These are phyloP conservation scores for Diplogelasinospora grovesii DNA, from an alignment of 495 filamentous ascomycete genomes.

Conservation along the genomic window DNA sequence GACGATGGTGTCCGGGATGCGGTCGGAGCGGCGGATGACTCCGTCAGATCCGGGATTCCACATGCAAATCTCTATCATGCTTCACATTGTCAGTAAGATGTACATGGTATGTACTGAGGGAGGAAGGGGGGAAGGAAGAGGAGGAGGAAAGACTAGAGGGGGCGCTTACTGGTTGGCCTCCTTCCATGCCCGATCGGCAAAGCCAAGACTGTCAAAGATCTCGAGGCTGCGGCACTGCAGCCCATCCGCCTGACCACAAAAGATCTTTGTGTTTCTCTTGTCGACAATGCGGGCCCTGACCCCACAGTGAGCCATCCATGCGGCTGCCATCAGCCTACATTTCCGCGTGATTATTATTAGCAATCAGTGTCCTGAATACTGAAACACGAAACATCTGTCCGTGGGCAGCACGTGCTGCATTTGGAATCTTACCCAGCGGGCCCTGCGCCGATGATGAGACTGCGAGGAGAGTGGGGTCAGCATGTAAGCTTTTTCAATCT, in stretches of 20 bases:
- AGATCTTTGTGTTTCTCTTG: slow-evolving; percentile 39
- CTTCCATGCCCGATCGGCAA: slow-evolving; percentile 53
- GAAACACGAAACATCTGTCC: too few species aligned
- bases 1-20: slow-evolving; percentile 44
- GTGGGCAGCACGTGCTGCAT: too few species aligned
- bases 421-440: slow-evolving; percentile 49
- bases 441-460: slow-evolving; percentile 59
- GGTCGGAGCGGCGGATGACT: slow-evolving; percentile 45
- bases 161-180: slow-evolving; percentile 56
- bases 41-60: slow-evolving; percentile 46
- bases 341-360: too few species aligned
- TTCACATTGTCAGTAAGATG: too few species aligned
- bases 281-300: slow-evolving; percentile 56
- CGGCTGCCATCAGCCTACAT: slow-evolving; percentile 48
- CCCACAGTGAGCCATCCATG: slow-evolving; percentile 56
- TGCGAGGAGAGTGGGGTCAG: too few species aligned
- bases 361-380: too few species aligned
- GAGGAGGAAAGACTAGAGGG: too few species aligned
- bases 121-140: too few species aligned
- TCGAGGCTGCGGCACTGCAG: slow-evolving; percentile 48
- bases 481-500: too few species aligned
- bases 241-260: slow-evolving; percentile 22
- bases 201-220: slow-evolving; percentile 61
- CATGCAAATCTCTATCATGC: slow-evolving; percentile 40
- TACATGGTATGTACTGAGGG: too few species aligned